Evolutionary conservation across 208 protist genomes (phyloP), one percentile per base, ranked within the genome.

Genomic region (Porcisia deanei): DNA sequence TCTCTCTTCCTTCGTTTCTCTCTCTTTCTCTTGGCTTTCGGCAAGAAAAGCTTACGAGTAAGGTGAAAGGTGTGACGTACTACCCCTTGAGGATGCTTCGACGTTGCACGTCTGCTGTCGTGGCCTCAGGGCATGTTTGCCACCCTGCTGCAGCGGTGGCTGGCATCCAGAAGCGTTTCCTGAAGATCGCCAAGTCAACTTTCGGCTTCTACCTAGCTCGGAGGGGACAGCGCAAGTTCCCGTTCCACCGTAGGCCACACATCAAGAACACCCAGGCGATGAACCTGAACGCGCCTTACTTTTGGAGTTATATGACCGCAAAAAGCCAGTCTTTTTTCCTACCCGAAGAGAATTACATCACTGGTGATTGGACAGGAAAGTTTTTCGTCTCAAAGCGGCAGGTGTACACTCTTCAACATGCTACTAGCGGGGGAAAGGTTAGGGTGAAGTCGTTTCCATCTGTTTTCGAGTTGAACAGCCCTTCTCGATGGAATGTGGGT

Each of bases 281-380:
- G 91, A 95, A 96, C 65, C 74, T 96, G 45, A 96, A 89, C 39
- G 93, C 91, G 12, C 93, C 93, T 22, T 95, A 97, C 72, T 96
- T 86, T 76, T 97, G 93, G 91, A 92, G 85, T 39, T 96, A 87
- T 58, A 96, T 96, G 93, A 95, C 93, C 14, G 85, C 89, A 0
- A 96, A 96, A 67, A 92, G 89, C 67, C 93, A 90, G 73, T 75
- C 83, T 0, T 82, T 87, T 77, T 97, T 94, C 58, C 72, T 97
- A 12, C 94, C 94, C 0, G 83, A 93, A 67, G 92, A 97, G 49
- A 97, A 97, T 77, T 97, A 97, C 82, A 96, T 97, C 37, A 96
- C 92, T 16, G 94, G 92, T 37, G 94, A 97, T 53, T 97, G 94
- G 92, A 97, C 94, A 6, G 94, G 94, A 1, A 95, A 96, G 76